Percentiles rank a stretch among this genome's conserved stretches.
These are phyloP conservation scores for Raffaelea ambrosiae DNA, from an alignment of 2,329 filamentous ascomycete genomes.

Conservation along the genomic window DNA sequence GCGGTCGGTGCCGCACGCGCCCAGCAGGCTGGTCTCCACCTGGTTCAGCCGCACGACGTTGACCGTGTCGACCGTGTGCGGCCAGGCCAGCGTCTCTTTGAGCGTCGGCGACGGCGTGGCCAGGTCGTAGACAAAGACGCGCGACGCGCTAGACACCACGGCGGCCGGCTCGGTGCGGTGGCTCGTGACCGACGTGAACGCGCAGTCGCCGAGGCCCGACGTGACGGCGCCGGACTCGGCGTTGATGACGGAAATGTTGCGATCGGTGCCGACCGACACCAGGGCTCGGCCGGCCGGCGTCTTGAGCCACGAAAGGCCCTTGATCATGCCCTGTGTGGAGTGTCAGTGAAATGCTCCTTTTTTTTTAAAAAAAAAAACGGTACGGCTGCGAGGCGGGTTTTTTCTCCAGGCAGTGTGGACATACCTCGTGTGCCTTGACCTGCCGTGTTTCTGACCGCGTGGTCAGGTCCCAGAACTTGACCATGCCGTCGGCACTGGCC, in stretches of 20 bases:
- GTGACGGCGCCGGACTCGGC: slow-evolving; percentile 76
- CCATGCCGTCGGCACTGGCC: slow-evolving; percentile 81
- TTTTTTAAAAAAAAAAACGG: too few species aligned
- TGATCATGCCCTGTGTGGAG: slow-evolving; percentile 64
- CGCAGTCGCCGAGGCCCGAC: slow-evolving; percentile 74
- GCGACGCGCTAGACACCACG: slow-evolving; percentile 13
- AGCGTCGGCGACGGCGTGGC: slow-evolving; percentile 8
- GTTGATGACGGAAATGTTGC: slow-evolving; percentile 83
- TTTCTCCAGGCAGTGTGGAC: neutral
- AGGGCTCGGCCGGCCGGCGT: slow-evolving; percentile 40
- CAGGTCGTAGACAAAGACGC: slow-evolving; percentile 14
- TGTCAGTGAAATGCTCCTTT: neutral
- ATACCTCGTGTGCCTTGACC: slow-evolving; percentile 64
- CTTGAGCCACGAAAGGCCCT: slow-evolving; percentile 80
- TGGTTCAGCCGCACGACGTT: slow-evolving; percentile 85
- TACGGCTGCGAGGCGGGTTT: too few species aligned
- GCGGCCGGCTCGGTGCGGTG: slow-evolving; percentile 11
- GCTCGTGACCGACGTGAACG: slow-evolving; percentile 54
- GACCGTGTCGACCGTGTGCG: slow-evolving; percentile 68
- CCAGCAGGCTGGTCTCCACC: slow-evolving; percentile 84
- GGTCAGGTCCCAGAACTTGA: slow-evolving; percentile 63
- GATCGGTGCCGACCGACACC: slow-evolving; percentile 64
- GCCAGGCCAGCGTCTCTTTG: slow-evolving; percentile 14
- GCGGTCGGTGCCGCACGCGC: slow-evolving; percentile 75
- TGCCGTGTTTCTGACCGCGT: slow-evolving; percentile 65